Base-by-base conservation (phyloP, 768 basidiomycete species). In the Tylopilus subfusipes region DNA sequence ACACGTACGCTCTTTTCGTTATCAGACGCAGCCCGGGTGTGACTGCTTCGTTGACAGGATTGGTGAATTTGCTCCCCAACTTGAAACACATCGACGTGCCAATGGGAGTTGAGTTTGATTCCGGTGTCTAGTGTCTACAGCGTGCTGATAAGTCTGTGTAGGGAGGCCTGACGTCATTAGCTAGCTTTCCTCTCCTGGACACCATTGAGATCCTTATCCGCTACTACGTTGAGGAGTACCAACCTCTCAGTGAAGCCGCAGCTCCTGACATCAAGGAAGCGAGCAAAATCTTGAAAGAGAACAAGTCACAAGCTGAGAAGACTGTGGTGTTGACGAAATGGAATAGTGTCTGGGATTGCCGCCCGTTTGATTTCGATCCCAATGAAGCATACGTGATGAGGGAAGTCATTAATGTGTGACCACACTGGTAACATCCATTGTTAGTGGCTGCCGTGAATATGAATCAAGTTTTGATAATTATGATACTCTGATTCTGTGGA, bases 1-100 rank as follows among this genome's bases (percentile, higher is more conserved):
- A 22, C 19, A 9, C 47, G 57, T 55, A 25, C 25, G 53, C 33
- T 31, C 34, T 45, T 19, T 50, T 59, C 52, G 29, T 33, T 30
- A 25, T 54, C 29, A 40, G 45, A n/a, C 5, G 30, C 18, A 29
- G 2, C 19, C 7, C 5, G 45, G 33, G 22, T 7, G 1, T 39
- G 36, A 19, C 14, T n/a, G 14, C 6, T 16, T 51, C 11, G 22
- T 38, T 16, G 46, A 47, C 45, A 38, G 50, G 45, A 22, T 46
- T 62, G 31, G 53, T 29, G 40, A 56, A 54, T 22, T 5, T 42
- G 1, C 43, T 63, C 33, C 59, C 47, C 19, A 30, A 52, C 52
- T 25, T 53, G 52, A 61, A 19, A 21, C 22, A 54, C 39, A 40
- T 54, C 39, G 16, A 25, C 16, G 25, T 40, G 16, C 1, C 1